phyloP scores from a whole-genome alignment of 257 asterid species.

The Coffea canephora region DNA sequence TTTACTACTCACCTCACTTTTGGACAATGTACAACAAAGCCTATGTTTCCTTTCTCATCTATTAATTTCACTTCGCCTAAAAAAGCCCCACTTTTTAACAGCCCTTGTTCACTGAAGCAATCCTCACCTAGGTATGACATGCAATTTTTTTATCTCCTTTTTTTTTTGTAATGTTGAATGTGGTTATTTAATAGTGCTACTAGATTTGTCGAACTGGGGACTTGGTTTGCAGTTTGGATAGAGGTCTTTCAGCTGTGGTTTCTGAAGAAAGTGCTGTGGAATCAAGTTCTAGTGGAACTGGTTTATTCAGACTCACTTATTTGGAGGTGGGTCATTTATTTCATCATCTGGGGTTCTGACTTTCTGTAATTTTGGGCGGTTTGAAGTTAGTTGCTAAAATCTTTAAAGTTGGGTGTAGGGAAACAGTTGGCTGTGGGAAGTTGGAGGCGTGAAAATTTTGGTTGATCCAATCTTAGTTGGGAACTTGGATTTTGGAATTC shows the following conservation, averaged over 20 bases:
- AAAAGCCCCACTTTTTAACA: constrained; percentile 23
- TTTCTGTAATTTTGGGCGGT: not conserved
- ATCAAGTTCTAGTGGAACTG: constrained; percentile 44
- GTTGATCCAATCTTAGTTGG: constrained; percentile 99
- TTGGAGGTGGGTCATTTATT: constrained; percentile 68
- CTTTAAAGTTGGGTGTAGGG: constrained; percentile 45
- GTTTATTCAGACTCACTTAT: constrained; percentile 73
- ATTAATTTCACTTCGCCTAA: constrained; percentile 32
- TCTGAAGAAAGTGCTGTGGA: constrained; percentile 52
- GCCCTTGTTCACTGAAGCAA: constrained; percentile 37
- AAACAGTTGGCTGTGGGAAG: constrained; percentile 97
- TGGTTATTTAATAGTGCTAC: not conserved
- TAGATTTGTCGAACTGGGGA: not conserved
- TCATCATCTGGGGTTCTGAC: constrained; percentile 5
- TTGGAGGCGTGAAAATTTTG: constrained; percentile 69
- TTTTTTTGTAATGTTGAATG: not conserved
- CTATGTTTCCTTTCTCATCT: constrained; percentile 27
- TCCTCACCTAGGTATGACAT: constrained; percentile 42
- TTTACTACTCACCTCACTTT: constrained; percentile 34
- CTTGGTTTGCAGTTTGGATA: constrained; percentile 38
- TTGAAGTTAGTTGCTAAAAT: not conserved
- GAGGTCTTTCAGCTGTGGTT: constrained; percentile 44
- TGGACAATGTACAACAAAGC: constrained; percentile 33
- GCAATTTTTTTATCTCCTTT: not conserved
- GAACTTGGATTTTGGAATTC: constrained; percentile 91